Conservation (phyloP, 164 flowering plant species). For the Chloranthus sessilifolius region DNA sequence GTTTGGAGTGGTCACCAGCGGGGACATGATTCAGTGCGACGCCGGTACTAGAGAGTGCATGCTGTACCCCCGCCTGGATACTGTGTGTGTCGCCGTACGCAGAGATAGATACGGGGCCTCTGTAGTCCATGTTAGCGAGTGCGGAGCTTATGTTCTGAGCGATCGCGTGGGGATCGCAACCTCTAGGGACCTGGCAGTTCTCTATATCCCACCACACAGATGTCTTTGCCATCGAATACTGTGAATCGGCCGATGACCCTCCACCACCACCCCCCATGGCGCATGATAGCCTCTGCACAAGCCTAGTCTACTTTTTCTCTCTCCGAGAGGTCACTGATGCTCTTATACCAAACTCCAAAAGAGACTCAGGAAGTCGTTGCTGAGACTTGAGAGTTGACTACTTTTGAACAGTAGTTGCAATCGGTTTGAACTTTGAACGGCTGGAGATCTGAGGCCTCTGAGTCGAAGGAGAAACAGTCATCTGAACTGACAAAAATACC, state of each 20-base stretch:
- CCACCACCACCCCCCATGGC: constrained; percentile 6
- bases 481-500: too few relatives aligned
- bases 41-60: constrained; percentile 82
- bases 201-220: constrained; percentile 99
- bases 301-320: too few relatives aligned
- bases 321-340: too few relatives aligned
- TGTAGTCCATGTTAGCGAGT: constrained; percentile 52
- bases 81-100: constrained; percentile 77
- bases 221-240: constrained; percentile 57
- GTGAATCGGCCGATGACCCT: constrained; percentile 17
- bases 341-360: too few relatives aligned
- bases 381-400: too few relatives aligned
- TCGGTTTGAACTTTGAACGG: too few relatives aligned
- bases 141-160: constrained; percentile 85
- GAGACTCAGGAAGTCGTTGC: too few relatives aligned
- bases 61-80: constrained; percentile 55
- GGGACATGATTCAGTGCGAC: constrained; percentile 90
- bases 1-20: too few relatives aligned
- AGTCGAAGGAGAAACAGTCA: too few relatives aligned
- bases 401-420: too few relatives aligned
- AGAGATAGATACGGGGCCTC: constrained; percentile 72
- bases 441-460: too few relatives aligned
- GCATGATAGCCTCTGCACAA: not conserved
- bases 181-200: constrained; percentile 85
- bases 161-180: constrained; percentile 64